Evolutionary conservation across 805 yeast genomes (phyloP), one percentile per base, ranked within the genome.

Genomic region (Yarrowia sp.): DNA sequence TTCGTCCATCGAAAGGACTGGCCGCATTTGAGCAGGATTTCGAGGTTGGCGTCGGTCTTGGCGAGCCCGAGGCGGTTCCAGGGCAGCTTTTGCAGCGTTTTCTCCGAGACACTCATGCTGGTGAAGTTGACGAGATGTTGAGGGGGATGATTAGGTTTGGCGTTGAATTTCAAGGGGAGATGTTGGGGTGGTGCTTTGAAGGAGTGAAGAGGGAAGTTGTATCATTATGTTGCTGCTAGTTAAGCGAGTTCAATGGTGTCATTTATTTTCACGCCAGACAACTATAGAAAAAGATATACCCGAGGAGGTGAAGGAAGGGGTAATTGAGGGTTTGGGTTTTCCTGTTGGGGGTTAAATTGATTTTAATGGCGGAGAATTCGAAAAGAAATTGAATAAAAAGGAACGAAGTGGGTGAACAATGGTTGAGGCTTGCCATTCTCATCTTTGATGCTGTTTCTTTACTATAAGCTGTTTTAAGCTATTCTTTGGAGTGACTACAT

Each of bases 1-100:
- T 80, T 81, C 68, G 84, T 84, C 96, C 96, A 89, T 60, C 88
- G 70, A 68, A 90, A 90, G 0, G 96, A 85, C 74, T 90, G 97
- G 1, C 97, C 97, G 69, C 96, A 88, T 42, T 94, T 76, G 27
- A 90, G 76, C 0, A 90, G 92, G 38, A 83, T 81, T 4, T 84
- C 72, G 4, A 90, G 72, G 21, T 51, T 51, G 18, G 58, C 58
- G 10, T 51, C 42, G 13, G 24, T n/a, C 14, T 51, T 51, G 8
- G 35, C 18, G 4, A 51, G 58, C 1, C 58, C 58, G 18, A 51
- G 32, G 9, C 24, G 41, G 32, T 22, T 33, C 58, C 58, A 51
- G 25, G 24, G 25, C 13, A 51, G 42, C 14, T 24, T 32, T 8
- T 24, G 31, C 10, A 51, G 58, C 18, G 58, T 51, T 35, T 32